Evolutionary conservation across 768 basidiomycete genomes (phyloP).

Genomic region (Suillus paluster): DNA sequence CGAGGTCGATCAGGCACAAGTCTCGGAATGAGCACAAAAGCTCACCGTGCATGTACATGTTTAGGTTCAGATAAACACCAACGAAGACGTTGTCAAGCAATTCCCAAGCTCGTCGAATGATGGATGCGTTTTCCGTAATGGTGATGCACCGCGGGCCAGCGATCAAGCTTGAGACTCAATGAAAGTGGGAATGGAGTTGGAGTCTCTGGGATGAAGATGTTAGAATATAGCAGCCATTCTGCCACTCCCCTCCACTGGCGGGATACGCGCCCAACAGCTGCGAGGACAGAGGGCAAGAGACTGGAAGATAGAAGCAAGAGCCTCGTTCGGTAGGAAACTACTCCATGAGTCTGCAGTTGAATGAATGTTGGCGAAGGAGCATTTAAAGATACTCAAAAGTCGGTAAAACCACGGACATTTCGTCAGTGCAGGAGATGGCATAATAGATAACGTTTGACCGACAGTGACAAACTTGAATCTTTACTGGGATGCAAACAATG

Average conservation of each 20-base stretch:
- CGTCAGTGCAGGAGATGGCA: conserved; percentile 4
- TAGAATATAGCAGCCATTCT: conserved; percentile 62
- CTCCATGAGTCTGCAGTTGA: neutral
- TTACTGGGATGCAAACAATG: neutral
- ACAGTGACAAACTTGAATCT: no score
- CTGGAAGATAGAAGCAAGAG: conserved; percentile 16
- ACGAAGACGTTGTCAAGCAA: no score
- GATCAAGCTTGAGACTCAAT: no score
- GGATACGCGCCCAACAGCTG: conserved; percentile 8
- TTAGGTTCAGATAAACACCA: no score
- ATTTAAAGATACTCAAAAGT: conserved; percentile 3
- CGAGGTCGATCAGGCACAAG: no score
- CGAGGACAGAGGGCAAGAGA: conserved; percentile 16
- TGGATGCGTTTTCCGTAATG: no score
- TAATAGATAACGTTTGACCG: conserved; percentile 2
- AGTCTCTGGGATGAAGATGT: conserved; percentile 52
- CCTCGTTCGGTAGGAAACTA: conserved; percentile 11
- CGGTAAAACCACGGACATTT: conserved; percentile 17
- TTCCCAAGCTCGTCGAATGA: no score
- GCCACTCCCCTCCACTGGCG: conserved; percentile 45
- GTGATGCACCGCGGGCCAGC: no score
- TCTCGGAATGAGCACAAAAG: no score
- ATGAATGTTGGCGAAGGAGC: neutral
- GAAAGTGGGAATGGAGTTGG: no score
- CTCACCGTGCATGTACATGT: no score